These are phyloP conservation scores for Penicillium corylophilum DNA, from an alignment of 2,329 filamentous ascomycete genomes.

Conservation along the genomic window DNA sequence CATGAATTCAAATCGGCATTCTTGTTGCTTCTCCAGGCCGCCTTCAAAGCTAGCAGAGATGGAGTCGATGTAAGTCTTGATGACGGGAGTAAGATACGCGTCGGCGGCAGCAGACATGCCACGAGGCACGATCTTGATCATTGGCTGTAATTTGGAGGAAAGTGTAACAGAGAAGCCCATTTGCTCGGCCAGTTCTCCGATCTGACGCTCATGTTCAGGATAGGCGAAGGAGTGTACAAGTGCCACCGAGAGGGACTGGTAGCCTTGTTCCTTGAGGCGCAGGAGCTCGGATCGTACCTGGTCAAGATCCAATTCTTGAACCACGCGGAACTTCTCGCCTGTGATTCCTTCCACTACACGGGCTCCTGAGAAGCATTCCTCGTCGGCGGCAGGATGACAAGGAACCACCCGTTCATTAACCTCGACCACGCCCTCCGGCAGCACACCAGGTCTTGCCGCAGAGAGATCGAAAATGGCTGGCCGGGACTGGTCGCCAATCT, in stretches of 20 bases:
- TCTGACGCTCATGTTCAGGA: slow-evolving; percentile 74
- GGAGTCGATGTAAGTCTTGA: slow-evolving; percentile 67
- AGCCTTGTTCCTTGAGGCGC: slow-evolving; percentile 65
- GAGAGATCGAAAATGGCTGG: slow-evolving; percentile 89
- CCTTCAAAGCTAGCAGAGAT: slow-evolving; percentile 67
- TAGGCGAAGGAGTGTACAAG: slow-evolving; percentile 90
- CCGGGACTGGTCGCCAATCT: slow-evolving; percentile 86
- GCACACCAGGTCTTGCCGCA: slow-evolving; percentile 78
- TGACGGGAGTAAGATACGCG: slow-evolving; percentile 76
- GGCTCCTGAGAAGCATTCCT: slow-evolving; percentile 69
- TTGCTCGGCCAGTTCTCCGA: slow-evolving; percentile 74
- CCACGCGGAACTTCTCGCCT: slow-evolving; percentile 66
- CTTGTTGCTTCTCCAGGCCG: slow-evolving; percentile 72
- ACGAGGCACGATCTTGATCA: slow-evolving; percentile 80
- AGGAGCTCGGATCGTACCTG: slow-evolving; percentile 60
- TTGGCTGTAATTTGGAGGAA: slow-evolving; percentile 76
- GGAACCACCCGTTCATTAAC: slow-evolving; percentile 84
- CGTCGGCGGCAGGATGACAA: slow-evolving; percentile 61
- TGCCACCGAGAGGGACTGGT: slow-evolving; percentile 80
- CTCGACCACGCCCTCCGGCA: slow-evolving; percentile 82
- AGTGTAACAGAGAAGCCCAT: slow-evolving; percentile 80
- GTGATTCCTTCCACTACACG: slow-evolving; percentile 56
- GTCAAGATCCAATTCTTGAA: slow-evolving; percentile 59
- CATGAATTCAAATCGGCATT: slow-evolving; percentile 91
- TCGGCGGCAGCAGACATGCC: slow-evolving; percentile 76